Percentiles rank a stretch among this genome's conserved stretches.
Evolutionary conservation across 257 asterid genomes (phyloP).

Genomic region (Forsythia viridissima): DNA sequence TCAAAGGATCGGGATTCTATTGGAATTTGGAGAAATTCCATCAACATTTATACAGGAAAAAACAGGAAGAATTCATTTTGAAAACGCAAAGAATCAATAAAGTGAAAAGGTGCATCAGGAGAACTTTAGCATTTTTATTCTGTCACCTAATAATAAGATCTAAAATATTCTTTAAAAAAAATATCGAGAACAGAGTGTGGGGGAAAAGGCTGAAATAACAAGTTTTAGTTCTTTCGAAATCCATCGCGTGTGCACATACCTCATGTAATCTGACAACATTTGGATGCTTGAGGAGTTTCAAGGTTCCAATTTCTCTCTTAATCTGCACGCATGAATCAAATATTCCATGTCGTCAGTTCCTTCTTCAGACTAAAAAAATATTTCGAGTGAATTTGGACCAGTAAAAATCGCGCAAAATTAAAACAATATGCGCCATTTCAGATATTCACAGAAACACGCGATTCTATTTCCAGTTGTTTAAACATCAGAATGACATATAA

Average conservation of each 20-base stretch:
- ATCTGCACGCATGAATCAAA: slow-evolving; percentile 52
- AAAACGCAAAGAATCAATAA: background rate
- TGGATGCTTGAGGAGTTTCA: slow-evolving; percentile 91
- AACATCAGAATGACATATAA: background rate
- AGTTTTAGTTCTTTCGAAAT: background rate
- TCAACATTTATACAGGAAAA: background rate
- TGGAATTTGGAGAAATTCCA: background rate
- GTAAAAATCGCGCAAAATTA: background rate
- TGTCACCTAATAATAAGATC: background rate
- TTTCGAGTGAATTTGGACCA: background rate
- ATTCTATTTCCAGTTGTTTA: background rate
- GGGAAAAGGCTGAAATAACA: background rate
- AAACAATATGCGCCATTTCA: background rate
- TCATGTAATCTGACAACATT: slow-evolving; percentile 86
- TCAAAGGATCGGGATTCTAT: background rate
- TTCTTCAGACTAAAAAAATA: background rate
- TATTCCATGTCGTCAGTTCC: background rate
- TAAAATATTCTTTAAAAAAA: background rate
- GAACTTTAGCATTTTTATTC: background rate
- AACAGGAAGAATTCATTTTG: background rate
- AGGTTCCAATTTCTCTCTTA: slow-evolving; percentile 92
- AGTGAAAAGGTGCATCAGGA: background rate
- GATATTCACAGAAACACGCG: background rate
- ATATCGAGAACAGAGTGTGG: background rate
- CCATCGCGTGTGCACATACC: slow-evolving; percentile 38